Percentiles rank a stretch among this genome's conserved stretches.
Conservation (phyloP, 306 rosid species). For the Astragalus glycyphyllos region DNA sequence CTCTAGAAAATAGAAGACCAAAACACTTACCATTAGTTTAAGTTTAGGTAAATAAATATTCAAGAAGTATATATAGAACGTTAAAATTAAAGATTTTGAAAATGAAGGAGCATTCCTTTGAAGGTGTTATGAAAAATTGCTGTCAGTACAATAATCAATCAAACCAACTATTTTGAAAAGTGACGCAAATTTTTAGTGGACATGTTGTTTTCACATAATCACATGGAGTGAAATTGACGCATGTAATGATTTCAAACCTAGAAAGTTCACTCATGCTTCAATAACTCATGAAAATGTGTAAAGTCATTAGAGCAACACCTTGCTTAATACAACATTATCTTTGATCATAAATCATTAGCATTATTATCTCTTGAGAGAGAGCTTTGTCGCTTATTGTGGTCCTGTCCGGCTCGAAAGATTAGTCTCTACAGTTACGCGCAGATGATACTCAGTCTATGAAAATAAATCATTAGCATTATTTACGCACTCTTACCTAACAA, state of each 20-base stretch:
- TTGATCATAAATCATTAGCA: too few species aligned
- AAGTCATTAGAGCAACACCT: not conserved
- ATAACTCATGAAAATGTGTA: conserved; percentile 25
- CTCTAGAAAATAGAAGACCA: too few species aligned
- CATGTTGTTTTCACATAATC: conserved; percentile 22
- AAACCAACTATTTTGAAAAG: conserved; percentile 16
- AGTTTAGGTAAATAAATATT: too few species aligned
- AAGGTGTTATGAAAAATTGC: not conserved
- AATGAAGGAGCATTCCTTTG: not conserved
- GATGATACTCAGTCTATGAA: too few species aligned
- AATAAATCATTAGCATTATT: not conserved
- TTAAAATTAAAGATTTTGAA: not conserved
- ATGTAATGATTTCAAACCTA: not conserved
- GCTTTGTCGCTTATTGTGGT: too few species aligned
- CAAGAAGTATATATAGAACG: too few species aligned
- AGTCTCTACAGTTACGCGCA: too few species aligned
- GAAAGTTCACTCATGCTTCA: not conserved
- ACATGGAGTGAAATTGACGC: not conserved
- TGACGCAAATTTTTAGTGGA: not conserved
- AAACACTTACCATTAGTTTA: too few species aligned
- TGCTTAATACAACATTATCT: not conserved
- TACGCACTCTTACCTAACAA: not conserved
- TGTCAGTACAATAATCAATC: not conserved
- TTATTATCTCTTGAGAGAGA: too few species aligned
- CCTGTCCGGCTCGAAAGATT: too few species aligned